Evolutionary conservation across 1,284 basidiomycete species (phyloP), one percentile per base, ranked within the genome.

Genomic region (Moniliophthora roreri): DNA sequence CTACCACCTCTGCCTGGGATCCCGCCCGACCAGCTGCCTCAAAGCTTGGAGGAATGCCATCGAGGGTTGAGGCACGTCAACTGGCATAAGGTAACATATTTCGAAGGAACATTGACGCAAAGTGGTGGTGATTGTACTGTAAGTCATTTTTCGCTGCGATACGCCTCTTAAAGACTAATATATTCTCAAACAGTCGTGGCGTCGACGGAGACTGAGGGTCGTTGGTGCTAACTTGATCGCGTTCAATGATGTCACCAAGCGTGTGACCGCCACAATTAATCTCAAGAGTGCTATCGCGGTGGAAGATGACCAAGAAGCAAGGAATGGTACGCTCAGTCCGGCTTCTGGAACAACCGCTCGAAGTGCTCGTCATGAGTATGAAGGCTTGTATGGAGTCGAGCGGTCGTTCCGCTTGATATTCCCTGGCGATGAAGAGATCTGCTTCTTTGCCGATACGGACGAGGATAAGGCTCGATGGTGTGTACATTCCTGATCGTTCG

Each of bases 231-330:
- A 84, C 61, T 77, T 98, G 42, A 81, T 98, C 44, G 94, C 95
- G 1, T 96, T 91, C 75, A 96, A 92, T 64, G 93, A 98, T 63
- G 87, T 98, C 3, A 98, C 96, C 21, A 94, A 91, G 75, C 91
- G 87, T 62, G 87, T 92, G 1, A 95, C 87, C 1, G 85, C 92
- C 18, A 93, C 89, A 28, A 97, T 98, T 60, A 93, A 97, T 68
- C 77, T 99, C 16, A 88, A 89, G 67, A 90, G 93, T 67, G 93
- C 92, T 4, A 74, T 85, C 4, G 73, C 78, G 0, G 79, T 98
- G 2, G 84, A 90, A 58, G 93, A 97, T 64, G 82, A 90, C 48
- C 82, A 87, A 61, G 81, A 83, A 15, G 28, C 39, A 18, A 40
- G 28, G 21, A 42, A 24, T 2, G 69, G 70, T 45, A 64, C 73